phyloP scores from a whole-genome alignment of 352 stramenopile species.

The Pythium coloratum region DNA sequence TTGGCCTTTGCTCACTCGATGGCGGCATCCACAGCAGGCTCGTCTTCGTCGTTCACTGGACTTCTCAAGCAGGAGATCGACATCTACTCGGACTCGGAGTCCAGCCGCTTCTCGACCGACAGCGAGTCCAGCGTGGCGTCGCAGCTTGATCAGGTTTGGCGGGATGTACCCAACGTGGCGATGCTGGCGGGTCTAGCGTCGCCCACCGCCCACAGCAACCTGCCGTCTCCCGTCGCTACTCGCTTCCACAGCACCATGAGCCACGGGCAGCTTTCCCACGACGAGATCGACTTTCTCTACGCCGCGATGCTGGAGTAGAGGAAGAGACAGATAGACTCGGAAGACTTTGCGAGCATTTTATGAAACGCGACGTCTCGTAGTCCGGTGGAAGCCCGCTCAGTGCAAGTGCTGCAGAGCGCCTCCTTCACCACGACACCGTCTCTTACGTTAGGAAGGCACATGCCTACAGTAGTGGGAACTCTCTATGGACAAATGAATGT shows the following conservation, averaged over 20 bases:
- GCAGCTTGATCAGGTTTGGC: slow-evolving; percentile 56
- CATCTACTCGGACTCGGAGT: slow-evolving; percentile 76
- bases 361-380: slow-evolving; percentile 1
- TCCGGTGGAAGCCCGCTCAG: slow-evolving; percentile 11
- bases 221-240: slow-evolving; percentile 13
- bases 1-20: slow-evolving; percentile 28
- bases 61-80: slow-evolving; percentile 42
- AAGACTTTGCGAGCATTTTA: neutral
- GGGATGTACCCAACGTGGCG: slow-evolving; percentile 40
- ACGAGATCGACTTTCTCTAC: slow-evolving; percentile 87
- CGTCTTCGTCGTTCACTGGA: slow-evolving; percentile 26
- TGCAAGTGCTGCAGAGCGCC: slow-evolving; percentile 52
- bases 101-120: slow-evolving; percentile 57
- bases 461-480: neutral
- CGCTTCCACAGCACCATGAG: slow-evolving; percentile 32
- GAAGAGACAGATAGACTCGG: neutral
- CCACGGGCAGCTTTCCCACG: slow-evolving; percentile 50
- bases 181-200: slow-evolving; percentile 22
- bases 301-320: slow-evolving; percentile 74
- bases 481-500: neutral
- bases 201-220: neutral
- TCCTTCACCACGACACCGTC: neutral
- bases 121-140: slow-evolving; percentile 44
- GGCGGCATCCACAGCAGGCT: slow-evolving; percentile 1
- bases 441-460: neutral